Evolutionary conservation across 176 grass and related monocot species (phyloP), one percentile per base, ranked within the genome.

Genomic region (Phoenix roebelenii): DNA sequence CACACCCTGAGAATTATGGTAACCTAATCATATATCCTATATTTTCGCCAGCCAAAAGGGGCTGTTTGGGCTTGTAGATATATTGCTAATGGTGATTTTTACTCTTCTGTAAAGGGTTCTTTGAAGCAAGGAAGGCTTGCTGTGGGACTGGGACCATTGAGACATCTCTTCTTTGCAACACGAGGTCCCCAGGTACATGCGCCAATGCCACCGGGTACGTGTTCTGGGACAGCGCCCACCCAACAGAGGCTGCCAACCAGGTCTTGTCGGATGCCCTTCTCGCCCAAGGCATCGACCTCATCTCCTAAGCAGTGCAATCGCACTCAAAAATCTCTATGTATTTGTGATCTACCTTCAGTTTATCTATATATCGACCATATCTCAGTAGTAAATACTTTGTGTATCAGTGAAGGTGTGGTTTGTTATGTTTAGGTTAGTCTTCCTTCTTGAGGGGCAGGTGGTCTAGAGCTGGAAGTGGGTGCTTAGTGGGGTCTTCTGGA

Each of bases 171-270:
- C 80, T 91, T 15, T 91, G 92, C 78, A 65, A 88, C 64, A 60
- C 79, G 65, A 50, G 73, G 1, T 69, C 87, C 22, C 53, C 69
- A 22, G 92, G 92, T 61, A 96, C 87, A 53, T 96, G 92, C 80
- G 23, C 53, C 52, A 81, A 96, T 70, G 87, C 92, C 51, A 87
- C 92, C 0, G 87, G 83, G 0, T 96, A 91, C 67, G 87, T 96
- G 50, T 96, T 96, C 86, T 91, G 87, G 92, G 92, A 96, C 73
- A 85, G 92, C 4, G 82, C 91, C 81, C 92, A 96, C 80, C 92
- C 92, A 44, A 81, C 92, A 5, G 92, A 91, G 75, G 80, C 92
- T n/a, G 83, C 92, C 23, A 96, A 96, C 73, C 85, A 77, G 79
- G 78, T 79, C 68, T 66, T 96, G 68, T 76, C 87, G 59, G 80